Conservation (phyloP, 2,329 filamentous ascomycete species). For the Diaporthe caulivora region DNA sequence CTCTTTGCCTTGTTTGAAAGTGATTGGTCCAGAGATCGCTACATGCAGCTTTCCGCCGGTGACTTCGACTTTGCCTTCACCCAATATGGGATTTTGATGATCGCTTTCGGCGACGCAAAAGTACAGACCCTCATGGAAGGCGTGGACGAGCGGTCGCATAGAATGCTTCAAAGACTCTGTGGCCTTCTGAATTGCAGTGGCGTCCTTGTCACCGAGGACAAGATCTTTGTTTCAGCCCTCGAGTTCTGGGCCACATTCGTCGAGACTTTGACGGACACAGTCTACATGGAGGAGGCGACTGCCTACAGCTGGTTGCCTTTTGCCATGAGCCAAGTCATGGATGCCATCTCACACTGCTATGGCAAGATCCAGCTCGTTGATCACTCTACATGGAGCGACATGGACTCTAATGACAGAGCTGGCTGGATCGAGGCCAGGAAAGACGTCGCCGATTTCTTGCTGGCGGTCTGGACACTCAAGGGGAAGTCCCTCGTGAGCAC, state of each 20-base stretch:
- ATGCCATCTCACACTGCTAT: slow-evolving; percentile 76
- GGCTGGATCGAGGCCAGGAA: slow-evolving; percentile 80
- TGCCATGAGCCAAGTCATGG: slow-evolving; percentile 71
- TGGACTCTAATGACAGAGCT: slow-evolving; percentile 77
- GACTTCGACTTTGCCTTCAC: slow-evolving; percentile 74
- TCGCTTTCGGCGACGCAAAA: slow-evolving; percentile 77
- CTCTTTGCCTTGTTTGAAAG: slow-evolving; percentile 72
- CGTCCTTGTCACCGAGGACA: slow-evolving; percentile 78
- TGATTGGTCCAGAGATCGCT: slow-evolving; percentile 68
- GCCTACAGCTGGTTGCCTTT: slow-evolving; percentile 67
- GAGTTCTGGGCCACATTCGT: slow-evolving; percentile 87
- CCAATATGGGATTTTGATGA: slow-evolving; percentile 75
- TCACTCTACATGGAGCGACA: slow-evolving; percentile 66
- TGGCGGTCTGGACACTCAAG: slow-evolving; percentile 75
- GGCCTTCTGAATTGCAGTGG: slow-evolving; percentile 76
- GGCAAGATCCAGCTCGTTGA: slow-evolving; percentile 78
- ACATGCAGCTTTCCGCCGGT: slow-evolving; percentile 67
- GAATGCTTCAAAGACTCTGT: slow-evolving; percentile 70
- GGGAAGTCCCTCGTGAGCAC: slow-evolving; percentile 67
- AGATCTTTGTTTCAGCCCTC: slow-evolving; percentile 78
- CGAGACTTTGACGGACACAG: slow-evolving; percentile 73
- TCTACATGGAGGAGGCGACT: slow-evolving; percentile 62
- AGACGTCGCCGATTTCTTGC: slow-evolving; percentile 83
- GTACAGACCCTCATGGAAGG: slow-evolving; percentile 70
- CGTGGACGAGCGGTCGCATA: slow-evolving; percentile 61